Base-by-base conservation (phyloP, 345 rosid species). In the Fremontodendron californicum region DNA sequence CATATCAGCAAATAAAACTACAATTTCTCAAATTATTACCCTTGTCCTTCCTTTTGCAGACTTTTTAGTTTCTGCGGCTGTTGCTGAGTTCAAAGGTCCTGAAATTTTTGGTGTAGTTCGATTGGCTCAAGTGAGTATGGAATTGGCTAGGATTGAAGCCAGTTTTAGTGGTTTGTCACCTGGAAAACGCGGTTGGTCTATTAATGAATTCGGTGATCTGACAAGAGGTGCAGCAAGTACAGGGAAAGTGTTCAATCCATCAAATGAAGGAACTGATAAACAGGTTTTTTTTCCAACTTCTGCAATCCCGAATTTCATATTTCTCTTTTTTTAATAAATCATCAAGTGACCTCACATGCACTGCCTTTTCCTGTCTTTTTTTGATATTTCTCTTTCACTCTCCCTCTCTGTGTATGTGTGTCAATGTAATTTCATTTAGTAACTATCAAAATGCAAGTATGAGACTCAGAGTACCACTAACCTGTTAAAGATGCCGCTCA, bases 41-140 rank as follows among this genome's bases (percentile, higher is more conserved):
- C 39, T 46, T 58, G 52, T 23, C 13, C 52, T 58, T 67, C 72
- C 62, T 39, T 9, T 75, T 54, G 79, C 88, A 96, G 99, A 93
- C 74, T 92, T 96, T 86, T 81, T 88, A 70, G 87, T 93, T 76
- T 92, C 99, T 42, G 96, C 99, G 43, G 96, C 97, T 27, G 97
- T 96, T 71, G 92, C 92, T 2, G 99, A 96, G 73, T 92, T 93
- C 85, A 96, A 96, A 84, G 99, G 99, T 62, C 98, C 96, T 13
- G 79, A 88, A 18, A 82, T 91, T n/a, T 96, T 93, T 37, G 97
- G 97, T 4, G 98, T 93, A 46, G 98, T 91, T 55, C 88, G 96
- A 45, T 87, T 93, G 19, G 99, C 97, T 82, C 99, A 93, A 82
- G 90, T 92, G 71, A 90, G 80, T 77, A 90, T 96, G 97, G 98